These are phyloP conservation scores for Pleomassaria siparia DNA, from an alignment of 2,329 filamentous ascomycete species.

Conservation along the genomic window DNA sequence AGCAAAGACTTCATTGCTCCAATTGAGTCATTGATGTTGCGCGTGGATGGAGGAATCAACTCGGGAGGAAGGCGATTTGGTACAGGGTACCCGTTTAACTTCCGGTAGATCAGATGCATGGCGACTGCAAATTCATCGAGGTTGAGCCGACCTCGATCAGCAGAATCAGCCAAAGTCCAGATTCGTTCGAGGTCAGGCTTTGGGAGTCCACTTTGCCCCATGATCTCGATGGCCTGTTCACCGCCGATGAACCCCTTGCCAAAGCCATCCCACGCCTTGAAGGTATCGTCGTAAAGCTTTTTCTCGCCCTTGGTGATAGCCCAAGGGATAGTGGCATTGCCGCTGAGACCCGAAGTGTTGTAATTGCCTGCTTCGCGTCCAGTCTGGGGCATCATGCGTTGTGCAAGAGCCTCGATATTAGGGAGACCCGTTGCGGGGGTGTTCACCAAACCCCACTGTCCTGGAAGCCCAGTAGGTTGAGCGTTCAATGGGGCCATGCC, in stretches of 20 bases:
- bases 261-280: constrained; percentile 95
- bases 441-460: constrained; percentile 98
- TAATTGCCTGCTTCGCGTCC: constrained; percentile 80
- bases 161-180: constrained; percentile 92
- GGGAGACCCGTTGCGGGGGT: constrained; percentile 85
- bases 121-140: constrained; percentile 97
- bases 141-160: constrained; percentile 91
- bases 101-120: constrained; percentile 98
- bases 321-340: constrained; percentile 96
- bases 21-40: constrained; percentile 90
- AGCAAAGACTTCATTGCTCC: constrained; percentile 90
- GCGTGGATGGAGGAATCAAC: constrained; percentile 89
- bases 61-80: constrained; percentile 86
- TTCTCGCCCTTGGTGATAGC: constrained; percentile 99
- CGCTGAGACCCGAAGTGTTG: constrained; percentile 82
- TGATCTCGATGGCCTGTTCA: constrained; percentile 92
- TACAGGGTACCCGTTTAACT: constrained; percentile 91
- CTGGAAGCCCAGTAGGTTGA: constrained; percentile 90
- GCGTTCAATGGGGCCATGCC: constrained; percentile 72
- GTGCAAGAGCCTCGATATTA: constrained; percentile 89
- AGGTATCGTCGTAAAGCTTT: constrained; percentile 91
- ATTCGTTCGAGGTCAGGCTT: constrained; percentile 87
- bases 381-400: constrained; percentile 95
- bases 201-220: constrained; percentile 91
- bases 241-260: constrained; percentile 90